Evolutionary conservation across 495 filamentous ascomycete genomes (phyloP).

Genomic region (Geoglossum glabrum): DNA sequence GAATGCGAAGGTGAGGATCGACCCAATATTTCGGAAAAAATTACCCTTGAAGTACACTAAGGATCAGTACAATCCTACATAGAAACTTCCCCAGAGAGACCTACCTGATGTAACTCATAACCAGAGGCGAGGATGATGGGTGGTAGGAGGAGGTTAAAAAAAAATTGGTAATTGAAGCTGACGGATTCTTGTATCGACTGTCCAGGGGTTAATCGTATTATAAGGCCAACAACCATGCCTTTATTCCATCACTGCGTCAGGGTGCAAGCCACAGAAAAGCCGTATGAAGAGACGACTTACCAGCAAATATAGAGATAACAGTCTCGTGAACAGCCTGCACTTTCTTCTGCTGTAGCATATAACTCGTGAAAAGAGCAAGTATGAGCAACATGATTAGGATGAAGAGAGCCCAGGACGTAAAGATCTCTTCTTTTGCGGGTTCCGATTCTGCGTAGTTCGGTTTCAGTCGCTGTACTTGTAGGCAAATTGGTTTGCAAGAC

Average conservation of each 20-base stretch:
- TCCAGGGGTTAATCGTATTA: conserved; percentile 59
- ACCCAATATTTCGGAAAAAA: conserved; percentile 96
- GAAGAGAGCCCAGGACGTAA: conserved; percentile 89
- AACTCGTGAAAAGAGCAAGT: conserved; percentile 87
- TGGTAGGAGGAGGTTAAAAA: conserved; percentile 94
- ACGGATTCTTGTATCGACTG: conserved; percentile 71
- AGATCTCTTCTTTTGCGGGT: conserved; percentile 67
- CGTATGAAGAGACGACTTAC: conserved; percentile 25
- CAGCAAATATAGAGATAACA: conserved; percentile 92
- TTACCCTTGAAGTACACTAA: conserved; percentile 35
- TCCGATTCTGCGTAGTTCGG: conserved; percentile 27
- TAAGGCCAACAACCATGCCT: conserved; percentile 92
- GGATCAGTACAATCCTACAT: not conserved
- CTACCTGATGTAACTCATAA: conserved; percentile 79
- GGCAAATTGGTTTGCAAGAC: not conserved
- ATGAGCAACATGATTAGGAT: conserved; percentile 88
- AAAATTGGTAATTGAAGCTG: conserved; percentile 95
- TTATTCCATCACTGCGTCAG: not conserved
- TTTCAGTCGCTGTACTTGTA: not conserved
- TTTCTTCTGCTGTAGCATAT: conserved; percentile 81
- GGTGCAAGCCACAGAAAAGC: not conserved
- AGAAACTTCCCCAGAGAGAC: conserved; percentile 6
- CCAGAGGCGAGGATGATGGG: conserved; percentile 94
- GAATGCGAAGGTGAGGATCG: conserved; percentile 96
- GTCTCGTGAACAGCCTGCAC: conserved; percentile 97